phyloP scores from a whole-genome alignment of 1,284 basidiomycete species.

The Omphalotus olearius region DNA sequence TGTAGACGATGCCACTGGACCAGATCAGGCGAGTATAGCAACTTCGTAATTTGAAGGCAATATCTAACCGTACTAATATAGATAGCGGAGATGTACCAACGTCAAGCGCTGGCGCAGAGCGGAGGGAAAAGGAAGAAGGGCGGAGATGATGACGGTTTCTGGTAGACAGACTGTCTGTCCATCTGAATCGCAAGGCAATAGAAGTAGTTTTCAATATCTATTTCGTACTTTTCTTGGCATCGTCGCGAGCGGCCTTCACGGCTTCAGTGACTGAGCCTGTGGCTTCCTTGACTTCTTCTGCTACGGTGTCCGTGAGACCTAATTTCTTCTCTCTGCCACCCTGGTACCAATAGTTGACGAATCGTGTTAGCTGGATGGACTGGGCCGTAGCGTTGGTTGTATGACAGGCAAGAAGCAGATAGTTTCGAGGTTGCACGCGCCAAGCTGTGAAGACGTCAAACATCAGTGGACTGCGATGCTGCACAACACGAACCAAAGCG shows the following conservation, averaged over 20 bases:
- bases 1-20: conserved; percentile 87
- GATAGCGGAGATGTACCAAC: conserved; percentile 95
- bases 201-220: conserved; percentile 5
- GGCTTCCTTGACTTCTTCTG: conserved; percentile 24
- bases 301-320: conserved; percentile 25
- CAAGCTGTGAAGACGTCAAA: conserved; percentile 54
- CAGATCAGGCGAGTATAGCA: conserved; percentile 70
- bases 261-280: conserved; percentile 49
- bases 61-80: conserved; percentile 32
- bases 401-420: conserved; percentile 92
- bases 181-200: background rate
- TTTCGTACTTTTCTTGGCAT: conserved; percentile 34
- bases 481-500: conserved; percentile 67
- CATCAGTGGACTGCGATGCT: conserved; percentile 10
- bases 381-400: conserved; percentile 88
- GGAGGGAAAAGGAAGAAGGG: conserved; percentile 69
- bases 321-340: conserved; percentile 72
- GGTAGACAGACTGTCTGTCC: conserved; percentile 49
- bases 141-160: conserved; percentile 77
- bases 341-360: conserved; percentile 85
- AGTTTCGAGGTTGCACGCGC: conserved; percentile 93
- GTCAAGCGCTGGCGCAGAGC: conserved; percentile 78
- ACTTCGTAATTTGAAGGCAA: background rate
- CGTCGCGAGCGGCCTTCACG: conserved; percentile 35
- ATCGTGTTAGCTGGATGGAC: conserved; percentile 76